Evolutionary conservation across 2,329 filamentous ascomycete species (phyloP), one percentile per base, ranked within the genome.

Genomic region (Pseudocercospora pini-densiflorae): DNA sequence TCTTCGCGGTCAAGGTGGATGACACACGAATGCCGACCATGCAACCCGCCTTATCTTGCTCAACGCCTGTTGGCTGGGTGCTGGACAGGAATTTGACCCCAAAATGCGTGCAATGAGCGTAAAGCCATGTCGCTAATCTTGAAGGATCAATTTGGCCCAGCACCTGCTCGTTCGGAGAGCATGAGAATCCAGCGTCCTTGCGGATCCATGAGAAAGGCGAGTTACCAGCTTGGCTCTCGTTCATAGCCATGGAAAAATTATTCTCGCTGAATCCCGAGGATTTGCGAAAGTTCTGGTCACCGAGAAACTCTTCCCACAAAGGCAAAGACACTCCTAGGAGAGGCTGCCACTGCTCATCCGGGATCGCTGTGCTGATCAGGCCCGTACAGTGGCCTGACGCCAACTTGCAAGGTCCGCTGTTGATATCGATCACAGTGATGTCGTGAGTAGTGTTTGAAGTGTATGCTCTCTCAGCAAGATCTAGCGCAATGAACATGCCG

Each of bases 391-490:
- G 36, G 31, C 55, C 55, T 8, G 55, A 59, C 21, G 55, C 29
- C 21, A 59, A 33, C 19, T 59, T 23, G 21, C 31, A 59, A 23
- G 55, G 19, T 59, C 31, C 55, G 9, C 16, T 27, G 55, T 59
- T 59, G 55, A 59, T 19, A 19, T 59, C 55, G 12, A 59, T 21
- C 9, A 59, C 55, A 23, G 55, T 59, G 19, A 59, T 43, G 29
- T 59, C 23, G 55, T 59, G 55, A 9, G n/a, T 21, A 16, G 33
- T 43, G 2, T 59, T 40, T 7, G 31, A 40, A 29, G 31, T 45
- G 19, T 59, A 21, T 16, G 55, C 55, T 16, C 6, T 59, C 55
- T 40, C 31, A 59, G 55, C 55, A 14, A 59, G 55, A 9, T 59
- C 55, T n/a, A 59, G 27, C 21, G 55, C 55, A 9, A 27, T 59